A percentile compares a stretch with the other conserved stretches of the same genome.
These are phyloP conservation scores for Sporothrix globosa DNA, from an alignment of 2,329 filamentous ascomycete species.

Conservation along the genomic window DNA sequence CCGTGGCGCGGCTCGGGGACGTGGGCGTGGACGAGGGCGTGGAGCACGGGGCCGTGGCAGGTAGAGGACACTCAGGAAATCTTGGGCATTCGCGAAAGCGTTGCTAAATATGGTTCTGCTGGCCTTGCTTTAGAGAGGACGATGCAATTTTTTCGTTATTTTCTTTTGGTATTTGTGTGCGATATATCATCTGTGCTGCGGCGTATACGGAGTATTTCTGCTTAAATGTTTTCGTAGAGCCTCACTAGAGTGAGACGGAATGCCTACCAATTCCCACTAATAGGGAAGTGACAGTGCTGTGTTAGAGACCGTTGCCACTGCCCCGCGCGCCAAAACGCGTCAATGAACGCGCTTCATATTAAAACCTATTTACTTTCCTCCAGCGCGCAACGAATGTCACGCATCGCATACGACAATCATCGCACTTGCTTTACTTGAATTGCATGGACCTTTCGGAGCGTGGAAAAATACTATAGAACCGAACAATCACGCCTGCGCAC, in stretches of 20 bases:
- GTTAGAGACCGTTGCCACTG: conserved; percentile 12
- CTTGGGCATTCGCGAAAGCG: not conserved
- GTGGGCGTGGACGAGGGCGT: conserved; percentile 33
- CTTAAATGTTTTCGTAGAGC: not conserved
- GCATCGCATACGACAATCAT: not conserved
- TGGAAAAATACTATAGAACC: not conserved
- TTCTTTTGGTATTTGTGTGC: not conserved
- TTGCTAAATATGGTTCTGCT: not conserved
- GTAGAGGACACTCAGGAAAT: not conserved
- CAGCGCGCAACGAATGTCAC: not conserved
- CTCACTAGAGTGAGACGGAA: not conserved
- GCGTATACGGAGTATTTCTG: not conserved
- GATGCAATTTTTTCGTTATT: too few relatives aligned
- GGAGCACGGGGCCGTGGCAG: conserved; percentile 26
- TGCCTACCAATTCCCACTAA: not conserved
- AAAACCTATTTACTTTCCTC: conserved; percentile 24
- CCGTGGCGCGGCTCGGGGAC: conserved; percentile 29
- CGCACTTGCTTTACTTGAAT: not conserved
- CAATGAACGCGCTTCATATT: conserved; percentile 16
- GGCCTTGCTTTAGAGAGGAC: not conserved
- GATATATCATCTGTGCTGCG: not conserved
- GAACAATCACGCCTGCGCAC: not conserved
- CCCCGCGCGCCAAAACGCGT: conserved; percentile 30
- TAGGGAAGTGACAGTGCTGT: not conserved
- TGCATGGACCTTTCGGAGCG: too few relatives aligned